Percentiles rank a stretch among this genome's conserved stretches.
Conservation (phyloP, 495 filamentous ascomycete genomes). For the Aspergillus sparsus region DNA sequence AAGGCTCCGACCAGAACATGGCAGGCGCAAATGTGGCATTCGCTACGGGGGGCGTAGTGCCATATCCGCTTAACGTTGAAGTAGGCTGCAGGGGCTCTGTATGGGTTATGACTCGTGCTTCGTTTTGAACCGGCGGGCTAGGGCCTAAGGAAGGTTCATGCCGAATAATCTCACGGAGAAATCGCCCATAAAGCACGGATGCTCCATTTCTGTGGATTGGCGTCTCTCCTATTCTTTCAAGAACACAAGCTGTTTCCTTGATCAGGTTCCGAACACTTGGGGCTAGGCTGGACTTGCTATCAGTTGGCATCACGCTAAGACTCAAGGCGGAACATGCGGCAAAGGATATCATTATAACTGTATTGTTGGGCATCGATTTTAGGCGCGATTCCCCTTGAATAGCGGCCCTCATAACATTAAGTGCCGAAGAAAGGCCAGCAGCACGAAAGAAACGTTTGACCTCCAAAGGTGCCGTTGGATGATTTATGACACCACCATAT, state of each 20-base stretch:
- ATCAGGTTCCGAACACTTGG: slow-evolving; percentile 69
- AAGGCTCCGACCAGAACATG: slow-evolving; percentile 51
- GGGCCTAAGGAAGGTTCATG: slow-evolving; percentile 27
- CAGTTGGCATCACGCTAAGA: slow-evolving; percentile 58
- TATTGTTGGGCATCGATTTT: slow-evolving; percentile 76
- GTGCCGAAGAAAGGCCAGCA: slow-evolving; percentile 64
- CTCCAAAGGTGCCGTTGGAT: slow-evolving; percentile 67
- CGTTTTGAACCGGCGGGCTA: slow-evolving; percentile 11
- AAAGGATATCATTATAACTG: slow-evolving; percentile 75
- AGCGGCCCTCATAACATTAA: slow-evolving; percentile 72
- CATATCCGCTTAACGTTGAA: slow-evolving; percentile 22
- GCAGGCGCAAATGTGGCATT: slow-evolving; percentile 27
- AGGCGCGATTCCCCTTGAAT: slow-evolving; percentile 69
- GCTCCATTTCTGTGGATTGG: slow-evolving; percentile 65
- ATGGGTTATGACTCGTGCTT: slow-evolving; percentile 13
- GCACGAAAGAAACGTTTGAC: slow-evolving; percentile 72
- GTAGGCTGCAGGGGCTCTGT: slow-evolving; percentile 22
- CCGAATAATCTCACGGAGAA: slow-evolving; percentile 59
- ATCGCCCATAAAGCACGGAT: slow-evolving; percentile 62
- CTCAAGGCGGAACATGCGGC: slow-evolving; percentile 70
- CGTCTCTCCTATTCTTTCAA: slow-evolving; percentile 66
- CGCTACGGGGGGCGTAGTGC: slow-evolving; percentile 16
- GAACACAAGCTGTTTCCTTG: slow-evolving; percentile 66
- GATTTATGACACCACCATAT: slow-evolving; percentile 74
- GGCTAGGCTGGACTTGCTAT: slow-evolving; percentile 57